Base-by-base conservation (phyloP, 148 eudicot species). In the Oxyria digyna region DNA sequence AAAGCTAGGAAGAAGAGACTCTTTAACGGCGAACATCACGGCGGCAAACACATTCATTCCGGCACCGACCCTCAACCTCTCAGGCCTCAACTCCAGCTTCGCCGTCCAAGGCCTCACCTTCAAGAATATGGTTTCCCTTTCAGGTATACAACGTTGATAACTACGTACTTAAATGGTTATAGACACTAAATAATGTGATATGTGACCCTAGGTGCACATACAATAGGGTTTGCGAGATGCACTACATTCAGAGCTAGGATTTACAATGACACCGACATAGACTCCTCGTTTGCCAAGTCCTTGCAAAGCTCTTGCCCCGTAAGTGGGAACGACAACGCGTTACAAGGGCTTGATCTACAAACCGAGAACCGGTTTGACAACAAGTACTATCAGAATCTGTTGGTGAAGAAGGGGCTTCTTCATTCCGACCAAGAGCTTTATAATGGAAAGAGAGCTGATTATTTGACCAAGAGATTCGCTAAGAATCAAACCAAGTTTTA, bases 351-450 rank as follows among this genome's bases (percentile, higher is more conserved):
- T 8, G 93, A 87, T 71, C 69, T 70, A 24, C 79, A 70, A 52
- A 85, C 89, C 0, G 69, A 85, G 0, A 72, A 70, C 1, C 48
- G 31, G 21, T 85, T 85, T 26, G 89, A 87, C 77, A 79, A 82
- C 24, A 78, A 76, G 12, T 87, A 83, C 35, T 87, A 77, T 75
- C 72, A 72, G 63, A 80, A 80, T 32, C 80, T 87, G 78, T 54
- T 85, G 41, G 23, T 17, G 0, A 76, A 80, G 41, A 75, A 69
- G 45, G 93, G 93, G 31, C 73, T 87, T 14, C 73, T 83, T 26
- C 83, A 83, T 63, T 81, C 89, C 1, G 92, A 87, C 78, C 92
- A 87, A 59, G 89, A 64, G 57, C 73, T 87, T 1, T 83, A 76
- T 29, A 68, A 75, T 35, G 83, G 87, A n/a, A 85, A 81, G 33